Percentiles rank a stretch among this genome's conserved stretches.
These are phyloP conservation scores for Alternaria postmessia DNA, from an alignment of 2,329 filamentous ascomycete species.

Conservation along the genomic window DNA sequence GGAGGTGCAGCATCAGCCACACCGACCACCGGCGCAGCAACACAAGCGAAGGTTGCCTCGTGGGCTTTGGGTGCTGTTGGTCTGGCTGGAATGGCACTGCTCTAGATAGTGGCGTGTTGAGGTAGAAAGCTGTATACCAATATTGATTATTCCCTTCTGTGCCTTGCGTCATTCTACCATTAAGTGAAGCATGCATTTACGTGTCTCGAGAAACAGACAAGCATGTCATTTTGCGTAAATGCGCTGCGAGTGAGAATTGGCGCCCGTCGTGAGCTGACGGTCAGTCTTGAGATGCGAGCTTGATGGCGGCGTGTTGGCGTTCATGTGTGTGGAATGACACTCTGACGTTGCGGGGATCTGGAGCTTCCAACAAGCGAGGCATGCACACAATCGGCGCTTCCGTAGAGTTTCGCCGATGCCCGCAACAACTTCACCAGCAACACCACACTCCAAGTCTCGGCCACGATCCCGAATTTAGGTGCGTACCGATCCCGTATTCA, in stretches of 20 bases:
- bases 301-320: background rate
- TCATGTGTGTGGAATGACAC: slow-evolving; percentile 1
- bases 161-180: background rate
- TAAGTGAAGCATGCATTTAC: background rate
- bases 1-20: slow-evolving; percentile 24
- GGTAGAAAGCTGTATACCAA: background rate
- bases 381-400: slow-evolving; percentile 39
- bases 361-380: slow-evolving; percentile 31
- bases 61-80: slow-evolving; percentile 49
- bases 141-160: background rate
- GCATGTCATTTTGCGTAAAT: background rate
- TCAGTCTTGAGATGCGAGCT: background rate
- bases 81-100: slow-evolving; percentile 39
- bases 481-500: slow-evolving; percentile 25
- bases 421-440: slow-evolving; percentile 37
- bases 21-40: slow-evolving; percentile 33
- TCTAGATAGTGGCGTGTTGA: slow-evolving; percentile 23
- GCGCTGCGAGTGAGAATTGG: background rate
- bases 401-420: slow-evolving; percentile 32
- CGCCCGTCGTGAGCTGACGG: background rate
- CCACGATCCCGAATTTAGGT: slow-evolving; percentile 39
- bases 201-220: background rate
- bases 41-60: slow-evolving; percentile 40
- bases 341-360: slow-evolving; percentile 25
- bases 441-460: slow-evolving; percentile 34